A percentile compares a stretch with the other conserved stretches of the same genome.
Conservation (phyloP, 352 stramenopile genomes). For the Globisporangium sylvaticum region DNA sequence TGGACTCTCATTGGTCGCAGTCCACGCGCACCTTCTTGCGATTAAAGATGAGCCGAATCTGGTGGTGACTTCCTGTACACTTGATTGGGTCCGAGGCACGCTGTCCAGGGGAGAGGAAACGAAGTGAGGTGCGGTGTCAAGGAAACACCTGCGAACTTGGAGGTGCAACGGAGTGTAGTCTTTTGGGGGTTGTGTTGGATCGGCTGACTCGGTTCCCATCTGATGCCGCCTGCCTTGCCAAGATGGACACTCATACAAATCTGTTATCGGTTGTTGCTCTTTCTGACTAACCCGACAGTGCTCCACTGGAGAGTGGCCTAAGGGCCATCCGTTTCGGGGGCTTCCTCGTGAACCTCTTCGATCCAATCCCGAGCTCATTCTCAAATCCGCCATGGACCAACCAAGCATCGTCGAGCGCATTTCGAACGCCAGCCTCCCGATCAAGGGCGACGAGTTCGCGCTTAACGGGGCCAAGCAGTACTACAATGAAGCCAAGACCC, state of each 20-base stretch:
- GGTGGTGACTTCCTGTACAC: background rate
- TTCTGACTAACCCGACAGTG: no score
- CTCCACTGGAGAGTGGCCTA: background rate
- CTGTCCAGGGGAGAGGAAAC: background rate
- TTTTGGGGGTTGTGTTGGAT: background rate
- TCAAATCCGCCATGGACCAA: conserved; percentile 14
- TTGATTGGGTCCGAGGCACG: background rate
- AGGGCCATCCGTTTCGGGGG: background rate
- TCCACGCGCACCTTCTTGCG: no score
- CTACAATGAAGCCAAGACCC: conserved; percentile 25
- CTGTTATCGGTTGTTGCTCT: no score
- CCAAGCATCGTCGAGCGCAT: conserved; percentile 22
- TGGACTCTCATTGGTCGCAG: no score
- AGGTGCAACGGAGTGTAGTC: background rate
- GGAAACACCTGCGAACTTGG: background rate
- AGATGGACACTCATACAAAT: no score
- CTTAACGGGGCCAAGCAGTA: background rate
- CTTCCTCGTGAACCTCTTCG: background rate
- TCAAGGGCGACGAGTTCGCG: background rate
- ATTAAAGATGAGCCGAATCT: background rate
- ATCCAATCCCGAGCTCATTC: background rate
- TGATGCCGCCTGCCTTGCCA: no score
- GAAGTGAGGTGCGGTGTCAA: background rate
- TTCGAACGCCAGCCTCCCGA: conserved; percentile 11
- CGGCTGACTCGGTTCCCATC: background rate